Evolutionary conservation across 148 eudicot genomes (phyloP), one percentile per base, ranked within the genome.

Genomic region (Agrostemma githago): DNA sequence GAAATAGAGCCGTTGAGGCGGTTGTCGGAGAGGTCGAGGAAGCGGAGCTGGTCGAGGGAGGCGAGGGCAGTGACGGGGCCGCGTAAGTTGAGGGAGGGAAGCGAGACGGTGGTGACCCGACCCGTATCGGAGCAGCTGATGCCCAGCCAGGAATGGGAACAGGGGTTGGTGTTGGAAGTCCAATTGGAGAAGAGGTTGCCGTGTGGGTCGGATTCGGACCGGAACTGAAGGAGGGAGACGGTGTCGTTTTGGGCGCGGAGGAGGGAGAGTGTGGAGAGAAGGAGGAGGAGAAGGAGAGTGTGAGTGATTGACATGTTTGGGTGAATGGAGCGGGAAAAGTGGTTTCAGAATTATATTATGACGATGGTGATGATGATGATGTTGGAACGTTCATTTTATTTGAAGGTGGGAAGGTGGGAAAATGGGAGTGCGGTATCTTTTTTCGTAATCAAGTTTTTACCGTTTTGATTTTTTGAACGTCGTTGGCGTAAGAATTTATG

Each of bases 1-100:
- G 82, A 62, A 10, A 94, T 46, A 57, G 92, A 77, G 75, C 97
- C 96, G 70, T 94, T 94, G 51, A 94, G 83, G 76, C 98, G 97
- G 81, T 94, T 94, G 46, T 74, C 53, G 20, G 83, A 84, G 79
- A 94, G 92, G 68, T 94, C 97, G 37, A 94, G 88, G 71, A 84
- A 21, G 14, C 97, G 97, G 67, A 94, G 97, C 77, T 89, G 89
- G 64, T 84, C 84, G 40, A 94, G 87, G 8, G 87, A 82, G 74
- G 97, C 76, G 64, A 94, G 89, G 17, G 96, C 74, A 20, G 61
- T 44, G 58, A 94, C 53, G 4, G 96, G 85, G 19, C 98, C 98
- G 2, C 96, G 97, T 72, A 94, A 93, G 62, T 83, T 85, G 73
- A 86, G 80, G 39, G 83, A 82, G 1, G 98, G 92, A 74, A 94